Conservation (phyloP, 495 filamentous ascomycete genomes). For the Lophium mytilinum region DNA sequence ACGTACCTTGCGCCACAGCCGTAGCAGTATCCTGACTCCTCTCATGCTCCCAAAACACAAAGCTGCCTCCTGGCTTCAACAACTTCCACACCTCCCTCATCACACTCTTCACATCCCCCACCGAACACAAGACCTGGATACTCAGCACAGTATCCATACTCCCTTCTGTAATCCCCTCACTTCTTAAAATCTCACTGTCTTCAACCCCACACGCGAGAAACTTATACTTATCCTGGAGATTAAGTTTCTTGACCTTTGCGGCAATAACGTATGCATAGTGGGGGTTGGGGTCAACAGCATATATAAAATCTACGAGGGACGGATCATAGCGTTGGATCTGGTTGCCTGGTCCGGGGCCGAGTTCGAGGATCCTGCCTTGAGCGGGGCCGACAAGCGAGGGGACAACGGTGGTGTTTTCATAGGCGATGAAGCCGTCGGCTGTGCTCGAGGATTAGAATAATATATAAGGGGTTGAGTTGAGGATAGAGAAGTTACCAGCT, state of each 20-base stretch:
- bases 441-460: background rate
- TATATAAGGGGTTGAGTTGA: background rate
- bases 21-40: too few species aligned
- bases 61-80: too few species aligned
- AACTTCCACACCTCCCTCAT: too few species aligned
- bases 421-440: conserved; percentile 30
- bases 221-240: conserved; percentile 35
- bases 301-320: conserved; percentile 32
- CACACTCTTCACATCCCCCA: too few species aligned
- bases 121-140: too few species aligned
- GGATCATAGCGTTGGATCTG: conserved; percentile 39
- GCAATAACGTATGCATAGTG: conserved; percentile 22
- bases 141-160: conserved; percentile 19
- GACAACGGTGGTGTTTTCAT: conserved; percentile 37
- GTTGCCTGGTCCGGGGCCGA: conserved; percentile 43
- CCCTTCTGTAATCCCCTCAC: conserved; percentile 33
- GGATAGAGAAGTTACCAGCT: too few species aligned
- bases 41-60: too few species aligned
- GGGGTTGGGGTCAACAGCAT: conserved; percentile 41
- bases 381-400: conserved; percentile 37
- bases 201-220: conserved; percentile 34
- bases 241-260: conserved; percentile 24
- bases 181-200: conserved; percentile 33
- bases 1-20: too few species aligned
- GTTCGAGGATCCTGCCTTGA: conserved; percentile 39